Evolutionary conservation across 805 yeast species (phyloP), one percentile per base, ranked within the genome.

Genomic region (Candida adriatica): DNA sequence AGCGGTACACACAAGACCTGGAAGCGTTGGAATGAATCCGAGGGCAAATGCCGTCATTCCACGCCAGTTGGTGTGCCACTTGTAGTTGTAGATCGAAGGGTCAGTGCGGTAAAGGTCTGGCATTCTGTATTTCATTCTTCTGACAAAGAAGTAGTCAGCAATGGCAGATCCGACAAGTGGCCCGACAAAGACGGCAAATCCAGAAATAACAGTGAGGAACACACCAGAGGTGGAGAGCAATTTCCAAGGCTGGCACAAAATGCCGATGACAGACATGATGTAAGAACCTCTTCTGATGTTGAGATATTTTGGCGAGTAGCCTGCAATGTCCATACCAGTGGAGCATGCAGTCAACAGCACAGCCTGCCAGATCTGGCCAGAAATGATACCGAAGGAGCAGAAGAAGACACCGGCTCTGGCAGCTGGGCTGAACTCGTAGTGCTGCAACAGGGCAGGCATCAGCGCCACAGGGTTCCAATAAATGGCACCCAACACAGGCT

Each of bases 241-340:
- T 41, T 52, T 52, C 62, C 62, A 59, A 2, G 64, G 64, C 35
- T 56, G 62, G 18, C 55, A 51, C 4, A 51, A 55, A 43, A 58
- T 51, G 8, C 61, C 56, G 11, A 61, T 36, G 2, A 53, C 24
- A 4, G 61, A 51, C 14, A 51, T 46, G 14, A 56, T 31, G 10
- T 55, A 24, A 3, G 59, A 55, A 28, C 68, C 68, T 39, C 66
- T 36, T 27, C 45, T 55, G 29, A 68, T 64, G 29, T 49, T 45
- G 22, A 49, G 39, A 37, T 44, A 48, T 31, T 39, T 44, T 18
- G 54, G 54, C 19, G 33, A 36, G 11, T 46, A 33, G 8, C 49
- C 49, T 13, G 53, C 42, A 15, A 49, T 30, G 29, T 49, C 54
- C 51, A 48, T 49, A 14, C 46, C 42, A 6, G 43, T 33, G 7